Percentiles rank a stretch among this genome's conserved stretches.
phyloP scores from a whole-genome alignment of 495 filamentous ascomycete species.

The Aspergillus carlsbadensis region DNA sequence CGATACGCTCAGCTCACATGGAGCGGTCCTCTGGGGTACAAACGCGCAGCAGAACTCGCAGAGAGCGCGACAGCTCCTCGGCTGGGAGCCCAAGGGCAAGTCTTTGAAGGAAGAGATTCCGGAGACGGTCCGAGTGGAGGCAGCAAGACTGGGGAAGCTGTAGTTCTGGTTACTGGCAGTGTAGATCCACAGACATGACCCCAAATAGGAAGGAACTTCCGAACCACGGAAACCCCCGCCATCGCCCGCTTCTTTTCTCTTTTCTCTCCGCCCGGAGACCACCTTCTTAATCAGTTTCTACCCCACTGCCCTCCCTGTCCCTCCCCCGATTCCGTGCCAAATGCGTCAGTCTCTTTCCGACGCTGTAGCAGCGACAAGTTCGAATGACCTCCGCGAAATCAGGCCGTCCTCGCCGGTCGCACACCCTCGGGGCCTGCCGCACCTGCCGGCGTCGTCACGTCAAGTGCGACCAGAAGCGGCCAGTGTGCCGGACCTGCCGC shows the following conservation, averaged over 20 bases:
- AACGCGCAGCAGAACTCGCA: constrained; percentile 56
- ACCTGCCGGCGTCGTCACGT: constrained; percentile 40
- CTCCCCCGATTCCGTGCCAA: neutral
- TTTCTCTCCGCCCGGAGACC: too few relatives aligned
- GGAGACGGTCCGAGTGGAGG: constrained; percentile 42
- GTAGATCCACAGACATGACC: neutral
- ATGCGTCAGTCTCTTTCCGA: too few relatives aligned
- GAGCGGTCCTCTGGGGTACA: constrained; percentile 41
- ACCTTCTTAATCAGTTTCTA: too few relatives aligned
- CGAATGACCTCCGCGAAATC: constrained; percentile 19
- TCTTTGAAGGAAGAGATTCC: constrained; percentile 51
- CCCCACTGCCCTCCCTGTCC: too few relatives aligned
- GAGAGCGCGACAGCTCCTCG: constrained; percentile 56
- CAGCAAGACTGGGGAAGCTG: constrained; percentile 9
- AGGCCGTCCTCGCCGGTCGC: constrained; percentile 28
- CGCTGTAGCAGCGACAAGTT: too few relatives aligned
- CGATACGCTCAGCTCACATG: constrained; percentile 21
- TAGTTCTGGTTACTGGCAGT: neutral
- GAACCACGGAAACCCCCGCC: neutral
- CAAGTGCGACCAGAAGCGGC: constrained; percentile 41
- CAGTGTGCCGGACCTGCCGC: constrained; percentile 32
- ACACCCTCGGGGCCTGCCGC: constrained; percentile 33
- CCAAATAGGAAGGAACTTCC: neutral
- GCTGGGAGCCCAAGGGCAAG: constrained; percentile 51
- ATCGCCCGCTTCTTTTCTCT: too few relatives aligned